phyloP scores from a whole-genome alignment of 1,139 yeast genomes.

The Yamadazyma jaroonii region DNA sequence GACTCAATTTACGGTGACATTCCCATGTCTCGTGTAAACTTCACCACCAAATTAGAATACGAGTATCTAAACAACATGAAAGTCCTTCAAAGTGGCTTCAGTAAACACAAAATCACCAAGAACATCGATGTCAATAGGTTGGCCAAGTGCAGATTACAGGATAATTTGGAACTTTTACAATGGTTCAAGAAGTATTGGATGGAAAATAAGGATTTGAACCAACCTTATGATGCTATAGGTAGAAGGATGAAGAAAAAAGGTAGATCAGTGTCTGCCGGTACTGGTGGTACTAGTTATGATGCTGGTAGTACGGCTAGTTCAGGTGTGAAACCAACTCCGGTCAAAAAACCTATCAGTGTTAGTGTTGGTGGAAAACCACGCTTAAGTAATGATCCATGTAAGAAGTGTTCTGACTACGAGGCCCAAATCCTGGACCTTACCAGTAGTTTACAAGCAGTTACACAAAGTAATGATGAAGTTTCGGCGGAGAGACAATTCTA shows the following conservation, averaged over 20 bases:
- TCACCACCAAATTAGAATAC: slow-evolving; percentile 62
- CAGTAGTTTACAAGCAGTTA: slow-evolving; percentile 22
- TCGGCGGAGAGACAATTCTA: slow-evolving; percentile 76
- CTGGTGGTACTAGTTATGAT: too few species aligned
- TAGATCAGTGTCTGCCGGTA: neutral
- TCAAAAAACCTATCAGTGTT: neutral
- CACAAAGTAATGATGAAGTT: slow-evolving; percentile 9
- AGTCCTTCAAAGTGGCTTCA: slow-evolving; percentile 75
- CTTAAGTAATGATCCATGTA: neutral
- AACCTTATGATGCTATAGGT: slow-evolving; percentile 59
- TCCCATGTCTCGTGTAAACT: slow-evolving; percentile 75
- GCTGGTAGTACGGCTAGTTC: too few species aligned
- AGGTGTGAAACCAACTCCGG: neutral
- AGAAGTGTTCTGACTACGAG: neutral
- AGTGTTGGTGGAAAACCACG: neutral
- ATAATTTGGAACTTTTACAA: slow-evolving; percentile 88
- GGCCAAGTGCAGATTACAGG: slow-evolving; percentile 87
- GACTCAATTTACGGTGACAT: slow-evolving; percentile 82
- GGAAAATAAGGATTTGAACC: slow-evolving; percentile 59
- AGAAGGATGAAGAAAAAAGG: slow-evolving; percentile 18
- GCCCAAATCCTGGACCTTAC: slow-evolving; percentile 11
- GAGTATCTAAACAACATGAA: slow-evolving; percentile 82
- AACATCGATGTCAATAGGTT: slow-evolving; percentile 78
- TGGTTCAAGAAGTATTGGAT: slow-evolving; percentile 88
- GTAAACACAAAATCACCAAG: slow-evolving; percentile 67